Percentiles rank a stretch among this genome's conserved stretches.
Conservation (phyloP, 2,329 filamentous ascomycete genomes). For the Gnomoniopsis sp. region DNA sequence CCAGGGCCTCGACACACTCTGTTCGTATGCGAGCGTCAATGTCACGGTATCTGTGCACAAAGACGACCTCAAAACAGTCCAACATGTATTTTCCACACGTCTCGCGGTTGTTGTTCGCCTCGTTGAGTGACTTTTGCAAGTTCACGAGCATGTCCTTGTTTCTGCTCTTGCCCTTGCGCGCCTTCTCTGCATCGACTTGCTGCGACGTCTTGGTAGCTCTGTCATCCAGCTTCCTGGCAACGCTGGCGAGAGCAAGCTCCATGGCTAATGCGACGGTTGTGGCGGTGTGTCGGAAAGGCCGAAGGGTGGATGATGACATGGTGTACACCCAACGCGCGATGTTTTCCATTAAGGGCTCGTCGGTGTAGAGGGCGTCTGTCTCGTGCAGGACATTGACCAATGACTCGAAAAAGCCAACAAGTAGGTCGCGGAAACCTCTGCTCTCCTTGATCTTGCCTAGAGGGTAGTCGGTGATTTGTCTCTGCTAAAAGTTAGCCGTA, state of each 20-base stretch:
- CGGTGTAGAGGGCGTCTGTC: conserved; percentile 76
- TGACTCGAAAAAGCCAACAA: conserved; percentile 75
- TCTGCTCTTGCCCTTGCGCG: conserved; percentile 60
- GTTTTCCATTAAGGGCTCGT: conserved; percentile 78
- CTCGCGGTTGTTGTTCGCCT: conserved; percentile 67
- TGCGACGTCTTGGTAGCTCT: conserved; percentile 73
- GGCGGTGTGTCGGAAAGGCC: conserved; percentile 91
- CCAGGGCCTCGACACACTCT: conserved; percentile 83
- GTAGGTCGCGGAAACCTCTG: conserved; percentile 71
- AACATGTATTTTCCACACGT: conserved; percentile 69
- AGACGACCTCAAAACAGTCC: conserved; percentile 88
- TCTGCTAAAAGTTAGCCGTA: conserved; percentile 34
- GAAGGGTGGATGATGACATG: conserved; percentile 82
- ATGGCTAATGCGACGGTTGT: conserved; percentile 81
- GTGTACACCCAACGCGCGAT: conserved; percentile 84
- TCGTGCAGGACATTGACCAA: conserved; percentile 77
- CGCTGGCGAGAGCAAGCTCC: conserved; percentile 65
- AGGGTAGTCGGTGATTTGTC: conserved; percentile 86
- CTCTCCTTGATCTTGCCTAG: conserved; percentile 76
- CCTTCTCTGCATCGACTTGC: conserved; percentile 74
- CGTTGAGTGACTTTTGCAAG: conserved; percentile 68
- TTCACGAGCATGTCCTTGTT: conserved; percentile 77
- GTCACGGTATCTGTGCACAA: conserved; percentile 93
- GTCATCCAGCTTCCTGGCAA: conserved; percentile 41
- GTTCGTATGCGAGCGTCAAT: conserved; percentile 84